Evolutionary conservation across 176 grass and related monocot species (phyloP).

Genomic region (Neostapfia colusana): DNA sequence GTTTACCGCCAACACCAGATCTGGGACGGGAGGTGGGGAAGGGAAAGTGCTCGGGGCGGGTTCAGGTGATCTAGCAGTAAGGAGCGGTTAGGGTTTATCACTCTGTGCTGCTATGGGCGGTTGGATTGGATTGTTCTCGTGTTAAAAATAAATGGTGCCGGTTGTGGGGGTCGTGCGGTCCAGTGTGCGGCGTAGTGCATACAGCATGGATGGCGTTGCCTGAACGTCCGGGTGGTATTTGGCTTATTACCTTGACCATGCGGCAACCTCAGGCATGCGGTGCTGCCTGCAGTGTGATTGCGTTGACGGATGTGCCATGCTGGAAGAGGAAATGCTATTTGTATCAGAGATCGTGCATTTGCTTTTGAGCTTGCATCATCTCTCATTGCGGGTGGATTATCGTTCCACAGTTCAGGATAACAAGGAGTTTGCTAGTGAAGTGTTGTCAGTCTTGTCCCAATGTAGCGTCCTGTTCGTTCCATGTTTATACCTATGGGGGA

Average conservation of each 20-base stretch:
- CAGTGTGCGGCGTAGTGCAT: too few species aligned
- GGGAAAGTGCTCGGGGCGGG: neutral
- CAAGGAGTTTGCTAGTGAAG: neutral
- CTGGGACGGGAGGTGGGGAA: neutral
- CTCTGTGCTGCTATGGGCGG: neutral
- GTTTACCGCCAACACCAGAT: slow-evolving; percentile 4
- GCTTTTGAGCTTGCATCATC: neutral
- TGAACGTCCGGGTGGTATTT: neutral
- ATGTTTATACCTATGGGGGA: neutral
- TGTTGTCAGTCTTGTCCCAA: neutral
- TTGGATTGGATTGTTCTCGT: neutral
- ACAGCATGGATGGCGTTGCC: neutral
- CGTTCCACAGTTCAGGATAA: neutral
- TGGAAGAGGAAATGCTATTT: neutral
- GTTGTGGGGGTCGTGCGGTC: too few species aligned
- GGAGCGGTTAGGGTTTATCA: slow-evolving; percentile 17
- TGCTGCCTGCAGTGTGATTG: neutral
- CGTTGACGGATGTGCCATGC: neutral
- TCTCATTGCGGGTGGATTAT: neutral
- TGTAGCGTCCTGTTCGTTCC: too few species aligned
- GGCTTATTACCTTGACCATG: neutral
- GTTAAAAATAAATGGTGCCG: neutral
- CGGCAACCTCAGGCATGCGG: neutral
- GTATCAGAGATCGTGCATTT: neutral
- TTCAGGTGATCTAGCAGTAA: slow-evolving; percentile 2